Base-by-base conservation (phyloP, 2,329 filamentous ascomycete species). In the Ophiostoma australiae region DNA sequence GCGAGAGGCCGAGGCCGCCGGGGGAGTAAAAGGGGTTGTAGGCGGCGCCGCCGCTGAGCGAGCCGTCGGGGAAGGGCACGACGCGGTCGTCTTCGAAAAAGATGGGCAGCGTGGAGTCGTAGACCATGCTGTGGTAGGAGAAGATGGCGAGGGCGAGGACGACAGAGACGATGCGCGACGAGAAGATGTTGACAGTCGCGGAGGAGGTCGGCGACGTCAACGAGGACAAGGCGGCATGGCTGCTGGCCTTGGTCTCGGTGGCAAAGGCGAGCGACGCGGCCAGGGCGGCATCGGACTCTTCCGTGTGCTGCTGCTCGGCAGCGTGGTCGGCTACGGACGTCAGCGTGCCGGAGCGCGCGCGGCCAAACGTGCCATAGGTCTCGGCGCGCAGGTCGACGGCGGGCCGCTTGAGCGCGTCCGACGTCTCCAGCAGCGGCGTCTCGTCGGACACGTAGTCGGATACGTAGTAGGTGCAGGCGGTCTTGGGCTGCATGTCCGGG, bases 71-170 rank as follows among this genome's bases (percentile, higher is more conserved):
- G 82, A 77, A 35, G 80, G 78, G 73, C 80, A 71, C 35, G 35
- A 66, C 81, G 39, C 86, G 85, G 58, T 89, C 85, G 76, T 97
- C 93, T 78, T 97, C 93, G 69, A 97, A 88, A 80, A 97, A 97
- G 72, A 97, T 97, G 8, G 94, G 94, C 70, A 97, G 84, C 0
- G 97, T 85, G 78, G 97, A 92, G 77, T 97, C 94, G 80, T 92
- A 97, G 0, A 91, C 93, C 93, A 97, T 97, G 52, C 91, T 93
- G 80, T 97, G 94, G 78, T 97, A 97, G 4, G 93, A 95, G 81
- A 97, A 97, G 74, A 97, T 92, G 65, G 91, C 92, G 67, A 97
- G 82, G 1, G 94, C 90, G n/a, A 93, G 77, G 55, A 95, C 88
- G 70, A 97, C 86, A 79, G 91, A 89, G 74, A 91, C 82, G 72